Evolutionary conservation across 2,329 filamentous ascomycete genomes (phyloP).

Genomic region (Lachnellula suecica): DNA sequence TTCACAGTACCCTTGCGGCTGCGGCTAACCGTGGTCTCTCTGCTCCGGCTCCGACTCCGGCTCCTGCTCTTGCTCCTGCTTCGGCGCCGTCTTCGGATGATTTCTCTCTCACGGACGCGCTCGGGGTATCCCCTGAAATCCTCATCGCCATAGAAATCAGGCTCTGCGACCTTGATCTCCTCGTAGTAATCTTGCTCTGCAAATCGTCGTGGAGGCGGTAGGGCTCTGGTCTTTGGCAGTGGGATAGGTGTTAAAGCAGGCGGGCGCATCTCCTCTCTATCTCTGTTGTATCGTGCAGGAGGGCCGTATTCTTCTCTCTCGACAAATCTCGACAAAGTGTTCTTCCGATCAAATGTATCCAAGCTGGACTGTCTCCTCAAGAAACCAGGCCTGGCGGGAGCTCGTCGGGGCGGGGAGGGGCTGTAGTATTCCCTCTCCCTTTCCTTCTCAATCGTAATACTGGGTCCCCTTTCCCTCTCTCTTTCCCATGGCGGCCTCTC

Average conservation of each 20-base stretch:
- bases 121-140: conserved; percentile 65
- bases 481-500: conserved; percentile 37
- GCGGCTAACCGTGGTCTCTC: conserved; percentile 26
- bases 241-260: conserved; percentile 58
- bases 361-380: conserved; percentile 83
- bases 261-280: conserved; percentile 41
- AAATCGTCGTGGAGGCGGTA: conserved; percentile 59
- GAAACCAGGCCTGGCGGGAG: conserved; percentile 61
- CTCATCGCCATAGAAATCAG: conserved; percentile 69
- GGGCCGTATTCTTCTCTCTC: conserved; percentile 63
- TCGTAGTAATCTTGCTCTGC: conserved; percentile 59
- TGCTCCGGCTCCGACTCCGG: conserved; percentile 42
- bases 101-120: conserved; percentile 60
- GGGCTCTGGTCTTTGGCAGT: conserved; percentile 61
- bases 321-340: conserved; percentile 50
- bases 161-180: conserved; percentile 67
- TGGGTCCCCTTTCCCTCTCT: conserved; percentile 28
- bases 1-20: conserved; percentile 25
- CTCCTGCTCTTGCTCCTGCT: conserved; percentile 42
- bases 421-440: conserved; percentile 26
- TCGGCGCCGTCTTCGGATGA: conserved; percentile 49
- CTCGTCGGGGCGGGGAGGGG: conserved; percentile 24
- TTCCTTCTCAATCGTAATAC: conserved; percentile 30
- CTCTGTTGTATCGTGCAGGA: conserved; percentile 41
- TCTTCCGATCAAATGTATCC: conserved; percentile 81